Percentiles rank a stretch among this genome's conserved stretches.
Evolutionary conservation across 169 alveolate genomes (phyloP).

Genomic region (Eimeria acervulina): DNA sequence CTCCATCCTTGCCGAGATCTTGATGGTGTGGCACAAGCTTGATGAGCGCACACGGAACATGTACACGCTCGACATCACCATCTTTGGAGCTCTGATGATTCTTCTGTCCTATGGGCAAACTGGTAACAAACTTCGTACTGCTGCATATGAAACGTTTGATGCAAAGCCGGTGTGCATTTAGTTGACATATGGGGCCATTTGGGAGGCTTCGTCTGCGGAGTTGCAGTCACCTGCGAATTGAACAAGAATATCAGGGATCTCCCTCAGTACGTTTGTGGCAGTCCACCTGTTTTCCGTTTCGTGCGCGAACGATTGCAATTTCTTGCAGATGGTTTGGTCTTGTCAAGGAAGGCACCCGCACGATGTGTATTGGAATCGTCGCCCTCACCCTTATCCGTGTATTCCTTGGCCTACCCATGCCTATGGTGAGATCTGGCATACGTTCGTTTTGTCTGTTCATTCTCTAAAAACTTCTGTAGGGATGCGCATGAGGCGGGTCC

Average conservation of each 20-base stretch:
- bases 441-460: neutral
- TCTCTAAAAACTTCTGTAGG: neutral
- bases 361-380: slow-evolving; percentile 45
- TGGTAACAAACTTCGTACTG: neutral
- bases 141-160: neutral
- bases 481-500: slow-evolving; percentile 60
- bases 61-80: slow-evolving; percentile 56
- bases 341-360: slow-evolving; percentile 52
- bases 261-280: slow-evolving; percentile 36
- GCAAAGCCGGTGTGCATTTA: neutral
- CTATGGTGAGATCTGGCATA: slow-evolving; percentile 46
- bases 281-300: neutral
- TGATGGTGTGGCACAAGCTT: slow-evolving; percentile 79
- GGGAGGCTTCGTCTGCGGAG: slow-evolving; percentile 82
- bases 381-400: slow-evolving; percentile 66
- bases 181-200: slow-evolving; percentile 77
- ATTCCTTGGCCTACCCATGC: slow-evolving; percentile 73
- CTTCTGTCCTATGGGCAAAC: slow-evolving; percentile 77
- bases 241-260: slow-evolving; percentile 73
- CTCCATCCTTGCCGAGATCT: slow-evolving; percentile 69
- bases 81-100: slow-evolving; percentile 73
- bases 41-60: slow-evolving; percentile 53
- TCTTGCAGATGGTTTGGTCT: slow-evolving; percentile 59
- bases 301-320: neutral
- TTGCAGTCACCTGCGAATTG: slow-evolving; percentile 74